Base-by-base conservation (phyloP, 345 rosid species). In the Balakata baccata region DNA sequence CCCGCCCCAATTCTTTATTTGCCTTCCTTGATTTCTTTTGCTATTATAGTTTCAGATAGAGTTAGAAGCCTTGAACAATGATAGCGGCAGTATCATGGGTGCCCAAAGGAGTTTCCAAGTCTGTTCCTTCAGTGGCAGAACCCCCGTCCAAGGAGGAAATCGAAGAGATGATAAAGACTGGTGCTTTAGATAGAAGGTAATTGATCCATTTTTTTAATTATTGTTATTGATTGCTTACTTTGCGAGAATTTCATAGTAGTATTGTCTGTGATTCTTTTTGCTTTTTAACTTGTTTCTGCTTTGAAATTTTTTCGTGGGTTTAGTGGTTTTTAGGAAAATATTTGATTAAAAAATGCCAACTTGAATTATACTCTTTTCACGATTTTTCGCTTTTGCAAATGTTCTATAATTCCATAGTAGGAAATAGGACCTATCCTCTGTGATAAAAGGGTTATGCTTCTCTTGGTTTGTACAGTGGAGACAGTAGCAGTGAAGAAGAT, bases 131-230 rank as follows among this genome's bases (percentile, higher is more conserved):
- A 25, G 89, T 85, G 61, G 94, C 92, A 7, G 92, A 88, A 39
- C 91, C 87, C n/a, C 97, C 97, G 63, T 86, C 97, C 34, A 87
- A 86, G 73, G 94, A 92, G 53, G 97, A 92, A 66, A 87, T 91
- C 22, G 90, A 91, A 69, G 93, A 89, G 82, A 76, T 95, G 22
- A 85, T 90, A 12, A 86, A 89, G 51, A 78, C 80, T 37, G 90
- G 91, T 52, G 89, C 66, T 77, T 66, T 87, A 0, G 86, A 69
- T n/a, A 79, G 73, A 79, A 78, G 82, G 98, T 89, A 54, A 67
- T 25, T 54, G 16, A 2, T 23, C 14, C 2, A 20, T 37, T 37
- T 41, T 41, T 23, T 70, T 68, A 7, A 20, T 14, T 46, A 12
- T 23, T 41, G 6, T 12, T 2, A 23, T 18, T 22, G 18, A 5